Percentiles rank a stretch among this genome's conserved stretches.
Conservation (phyloP, 2,329 filamentous ascomycete genomes). For the Phyllosticta citriasiana region DNA sequence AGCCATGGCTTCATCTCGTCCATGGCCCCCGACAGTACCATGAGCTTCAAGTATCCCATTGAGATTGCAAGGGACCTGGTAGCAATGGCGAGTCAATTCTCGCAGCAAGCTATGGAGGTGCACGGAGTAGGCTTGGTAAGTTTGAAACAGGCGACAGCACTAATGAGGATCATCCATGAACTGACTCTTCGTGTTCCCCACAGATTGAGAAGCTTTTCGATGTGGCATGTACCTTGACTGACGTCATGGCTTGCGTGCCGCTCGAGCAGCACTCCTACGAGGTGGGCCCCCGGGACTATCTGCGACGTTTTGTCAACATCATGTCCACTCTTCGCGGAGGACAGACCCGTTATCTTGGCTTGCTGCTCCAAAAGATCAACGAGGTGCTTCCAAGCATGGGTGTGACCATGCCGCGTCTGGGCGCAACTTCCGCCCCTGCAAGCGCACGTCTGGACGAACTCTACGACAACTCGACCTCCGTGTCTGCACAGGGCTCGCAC, state of each 20-base stretch:
- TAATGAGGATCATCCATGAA: background rate
- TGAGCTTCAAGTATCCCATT: slow-evolving; percentile 53
- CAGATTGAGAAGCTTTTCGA: slow-evolving; percentile 74
- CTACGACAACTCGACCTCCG: slow-evolving; percentile 11
- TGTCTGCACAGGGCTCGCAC: slow-evolving; percentile 8
- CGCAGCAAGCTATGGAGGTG: slow-evolving; percentile 62
- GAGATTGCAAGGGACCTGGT: slow-evolving; percentile 52
- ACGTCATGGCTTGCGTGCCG: slow-evolving; percentile 57
- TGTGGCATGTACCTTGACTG: slow-evolving; percentile 61
- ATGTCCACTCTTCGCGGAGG: slow-evolving; percentile 64
- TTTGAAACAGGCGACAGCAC: slow-evolving; percentile 13
- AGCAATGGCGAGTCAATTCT: slow-evolving; percentile 59
- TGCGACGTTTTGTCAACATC: slow-evolving; percentile 56
- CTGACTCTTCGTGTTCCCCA: slow-evolving; percentile 8
- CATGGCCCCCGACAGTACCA: slow-evolving; percentile 46
- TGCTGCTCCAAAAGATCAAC: slow-evolving; percentile 65
- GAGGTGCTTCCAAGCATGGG: slow-evolving; percentile 52
- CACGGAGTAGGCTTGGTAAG: slow-evolving; percentile 63
- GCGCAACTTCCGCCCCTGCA: slow-evolving; percentile 21
- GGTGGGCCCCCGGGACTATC: slow-evolving; percentile 60
- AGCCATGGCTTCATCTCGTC: slow-evolving; percentile 55
- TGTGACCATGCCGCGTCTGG: slow-evolving; percentile 18
- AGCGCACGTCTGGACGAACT: slow-evolving; percentile 11
- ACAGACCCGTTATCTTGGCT: slow-evolving; percentile 64
- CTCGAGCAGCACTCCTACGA: slow-evolving; percentile 49